These are phyloP conservation scores for Calonectria pseudoturangicola DNA, from an alignment of 2,329 filamentous ascomycete genomes.

Conservation along the genomic window DNA sequence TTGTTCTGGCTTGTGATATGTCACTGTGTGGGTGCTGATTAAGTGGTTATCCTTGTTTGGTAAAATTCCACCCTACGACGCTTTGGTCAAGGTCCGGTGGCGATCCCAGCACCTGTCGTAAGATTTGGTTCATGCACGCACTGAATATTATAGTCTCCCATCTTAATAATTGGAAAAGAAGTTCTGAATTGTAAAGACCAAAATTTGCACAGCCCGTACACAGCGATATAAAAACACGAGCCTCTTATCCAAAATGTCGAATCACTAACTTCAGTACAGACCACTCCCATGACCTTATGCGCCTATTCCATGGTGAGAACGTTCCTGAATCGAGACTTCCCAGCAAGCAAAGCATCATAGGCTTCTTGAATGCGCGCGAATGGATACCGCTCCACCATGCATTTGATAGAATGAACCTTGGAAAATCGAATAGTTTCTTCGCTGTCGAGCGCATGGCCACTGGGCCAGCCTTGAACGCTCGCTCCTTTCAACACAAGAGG, in stretches of 20 bases:
- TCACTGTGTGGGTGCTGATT: no score
- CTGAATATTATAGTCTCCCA: no score
- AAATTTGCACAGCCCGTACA: no score
- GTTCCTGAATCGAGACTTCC: constrained; percentile 67
- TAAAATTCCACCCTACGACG: not conserved
- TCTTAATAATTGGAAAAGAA: no score
- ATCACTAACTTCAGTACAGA: no score
- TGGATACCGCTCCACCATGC: constrained; percentile 79
- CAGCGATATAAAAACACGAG: no score
- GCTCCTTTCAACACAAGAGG: constrained; percentile 70
- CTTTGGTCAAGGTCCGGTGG: no score
- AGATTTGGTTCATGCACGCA: no score
- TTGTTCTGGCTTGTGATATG: not conserved
- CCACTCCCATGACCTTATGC: not conserved
- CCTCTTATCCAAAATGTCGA: no score
- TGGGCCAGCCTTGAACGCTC: constrained; percentile 78
- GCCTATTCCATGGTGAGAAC: constrained; percentile 64
- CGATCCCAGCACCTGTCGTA: not conserved
- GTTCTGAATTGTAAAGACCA: no score
- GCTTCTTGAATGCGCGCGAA: constrained; percentile 70
- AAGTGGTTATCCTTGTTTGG: not conserved
- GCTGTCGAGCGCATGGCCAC: constrained; percentile 77
- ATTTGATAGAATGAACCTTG: constrained; percentile 75
- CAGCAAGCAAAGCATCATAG: constrained; percentile 62
- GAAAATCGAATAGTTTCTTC: constrained; percentile 82